These are phyloP conservation scores for Candida ovalis DNA, from an alignment of 805 yeast genomes.

Conservation along the genomic window DNA sequence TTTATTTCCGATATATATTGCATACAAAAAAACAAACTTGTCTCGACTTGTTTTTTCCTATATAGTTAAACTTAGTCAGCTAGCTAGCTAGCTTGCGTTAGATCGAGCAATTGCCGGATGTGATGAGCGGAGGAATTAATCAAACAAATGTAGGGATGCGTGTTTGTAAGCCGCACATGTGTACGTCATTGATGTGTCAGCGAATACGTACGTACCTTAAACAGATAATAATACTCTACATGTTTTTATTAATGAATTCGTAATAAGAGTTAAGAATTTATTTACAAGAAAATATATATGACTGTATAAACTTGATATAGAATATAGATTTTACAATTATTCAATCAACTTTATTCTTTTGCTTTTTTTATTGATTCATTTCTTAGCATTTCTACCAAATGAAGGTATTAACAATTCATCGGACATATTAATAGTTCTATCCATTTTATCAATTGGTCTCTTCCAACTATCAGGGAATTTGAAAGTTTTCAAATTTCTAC, in stretches of 20 bases:
- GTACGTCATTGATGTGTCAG: too few relatives aligned
- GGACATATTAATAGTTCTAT: conserved; percentile 31
- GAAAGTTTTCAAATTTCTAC: conserved; percentile 36
- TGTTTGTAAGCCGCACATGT: too few relatives aligned
- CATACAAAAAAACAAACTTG: neutral
- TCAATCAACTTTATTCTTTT: neutral
- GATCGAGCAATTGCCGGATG: too few relatives aligned
- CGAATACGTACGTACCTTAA: too few relatives aligned
- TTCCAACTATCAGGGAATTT: conserved; percentile 80
- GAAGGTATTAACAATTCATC: conserved; percentile 15
- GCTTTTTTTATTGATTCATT: neutral
- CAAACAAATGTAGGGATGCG: too few relatives aligned
- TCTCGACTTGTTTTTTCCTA: neutral
- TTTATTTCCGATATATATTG: neutral
- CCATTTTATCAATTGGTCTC: conserved; percentile 69
- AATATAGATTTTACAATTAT: too few relatives aligned
- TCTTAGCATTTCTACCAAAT: neutral
- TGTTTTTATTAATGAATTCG: too few relatives aligned
- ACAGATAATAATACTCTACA: too few relatives aligned
- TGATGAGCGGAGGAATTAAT: too few relatives aligned
- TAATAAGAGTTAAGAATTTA: neutral
- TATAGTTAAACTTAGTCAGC: neutral
- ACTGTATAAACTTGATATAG: neutral
- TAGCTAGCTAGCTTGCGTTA: neutral
- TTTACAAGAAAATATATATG: neutral